Base-by-base conservation (phyloP, 495 filamentous ascomycete species). In the Articulospora tetracladia region DNA sequence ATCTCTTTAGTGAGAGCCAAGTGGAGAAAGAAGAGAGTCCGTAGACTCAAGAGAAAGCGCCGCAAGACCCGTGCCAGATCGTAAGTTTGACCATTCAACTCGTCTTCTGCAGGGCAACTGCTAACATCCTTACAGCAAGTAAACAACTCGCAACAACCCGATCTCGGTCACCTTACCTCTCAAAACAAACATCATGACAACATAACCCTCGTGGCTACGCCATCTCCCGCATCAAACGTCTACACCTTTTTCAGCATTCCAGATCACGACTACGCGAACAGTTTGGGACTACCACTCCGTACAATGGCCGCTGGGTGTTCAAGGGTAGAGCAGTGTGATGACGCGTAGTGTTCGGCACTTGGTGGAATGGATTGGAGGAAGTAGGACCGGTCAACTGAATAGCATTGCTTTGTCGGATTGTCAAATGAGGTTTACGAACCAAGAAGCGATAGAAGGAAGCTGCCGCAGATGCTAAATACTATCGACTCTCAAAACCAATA, bases 1-100 rank as follows among this genome's bases (percentile, higher is more conserved):
- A 44, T 15, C 39, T 15, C n/a, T 19, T n/a, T 17, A 86, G 95
- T 97, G 92, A 92, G 92, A 92, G 91, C 90, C 70, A 97, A 97
- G 83, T 97, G 92, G 92, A 92, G 92, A 85, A 97, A 97, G 90
- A 97, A 97, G 92, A 84, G 93, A 74, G 91, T 95, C 81, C 88
- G 93, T 66, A 87, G 93, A 78, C 89, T 97, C 78, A 97, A 97
- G 87, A 86, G 91, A 76, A 97, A 97, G 92, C 88, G 93, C 77
- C 93, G 93, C 91, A 97, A 97, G 92, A 94, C 92, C 79, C 87
- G 93, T 74, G 93, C 92, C 67, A 81, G 92, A 81, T 88, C 83
- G 92, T 96, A 83, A 80, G 87, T 77, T 26, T 22, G 27, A 32
- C 46, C 49, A 39, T 26, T 50, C 20, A 24, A 50, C 6, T 50